These are phyloP conservation scores for Neltuma alba DNA, from an alignment of 306 rosid genomes.

Conservation along the genomic window DNA sequence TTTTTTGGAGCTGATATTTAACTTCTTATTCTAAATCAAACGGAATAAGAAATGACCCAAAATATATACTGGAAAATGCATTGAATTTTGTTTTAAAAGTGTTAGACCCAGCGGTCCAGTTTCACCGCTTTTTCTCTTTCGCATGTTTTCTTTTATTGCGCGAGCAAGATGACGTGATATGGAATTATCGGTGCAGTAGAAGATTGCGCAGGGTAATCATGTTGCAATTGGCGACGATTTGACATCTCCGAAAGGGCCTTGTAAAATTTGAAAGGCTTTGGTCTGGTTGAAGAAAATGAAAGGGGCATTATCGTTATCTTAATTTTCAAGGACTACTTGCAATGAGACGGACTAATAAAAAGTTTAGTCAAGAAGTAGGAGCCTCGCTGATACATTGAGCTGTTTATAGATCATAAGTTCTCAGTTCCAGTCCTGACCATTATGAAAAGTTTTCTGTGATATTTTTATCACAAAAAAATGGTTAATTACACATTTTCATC, in stretches of 20 bases:
- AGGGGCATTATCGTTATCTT: not conserved
- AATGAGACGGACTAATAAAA: not conserved
- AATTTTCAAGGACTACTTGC: not conserved
- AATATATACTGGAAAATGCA: not conserved
- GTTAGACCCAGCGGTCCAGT: not conserved
- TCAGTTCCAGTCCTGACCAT: not conserved
- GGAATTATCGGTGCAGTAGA: not conserved
- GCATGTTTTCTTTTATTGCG: not conserved
- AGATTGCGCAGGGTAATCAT: not conserved
- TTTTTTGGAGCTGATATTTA: too few species aligned
- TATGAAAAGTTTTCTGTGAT: not conserved
- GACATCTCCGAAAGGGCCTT: not conserved
- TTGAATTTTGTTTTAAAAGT: not conserved
- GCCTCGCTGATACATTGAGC: not conserved
- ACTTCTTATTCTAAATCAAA: not conserved
- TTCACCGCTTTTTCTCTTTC: not conserved
- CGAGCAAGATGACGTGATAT: not conserved
- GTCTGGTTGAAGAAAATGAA: not conserved
- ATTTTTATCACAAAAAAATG: too few species aligned
- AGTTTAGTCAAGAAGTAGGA: not conserved
- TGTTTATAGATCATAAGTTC: not conserved
- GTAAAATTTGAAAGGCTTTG: not conserved
- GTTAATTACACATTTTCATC: not conserved
- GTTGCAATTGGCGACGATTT: not conserved
- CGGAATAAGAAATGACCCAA: not conserved